Base-by-base conservation (phyloP, 2,329 filamentous ascomycete genomes). In the Fusarium nurragi region DNA sequence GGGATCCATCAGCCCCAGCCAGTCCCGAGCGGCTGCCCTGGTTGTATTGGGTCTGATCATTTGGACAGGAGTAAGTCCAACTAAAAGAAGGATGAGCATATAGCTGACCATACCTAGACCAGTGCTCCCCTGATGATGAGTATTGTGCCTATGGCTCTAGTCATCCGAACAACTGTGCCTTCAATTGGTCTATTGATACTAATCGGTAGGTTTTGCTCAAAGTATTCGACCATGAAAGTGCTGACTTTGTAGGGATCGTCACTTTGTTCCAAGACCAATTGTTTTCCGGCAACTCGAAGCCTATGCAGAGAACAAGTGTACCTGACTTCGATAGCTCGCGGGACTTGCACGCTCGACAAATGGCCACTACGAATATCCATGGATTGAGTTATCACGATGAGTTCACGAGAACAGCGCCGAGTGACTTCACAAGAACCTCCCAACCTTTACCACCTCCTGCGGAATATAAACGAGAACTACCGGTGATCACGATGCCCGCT, bases 41-140 rank as follows among this genome's bases (percentile, higher is more conserved):
- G 73, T 80, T 18, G 74, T 82, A 21, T 68, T 77, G 41, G 83
- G 79, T 14, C 73, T 86, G 54, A 78, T 76, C n/a, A 70, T 85
- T 28, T 88, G 85, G 85, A 83, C 80, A 48, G 83, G 76, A 67
- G 84, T 86, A 70, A 73, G 83, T 81, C 19, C n/a, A 36, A 10
- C 23, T 16, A 18, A 25, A 4, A 3, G n/a, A 11, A 34, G n/a
- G 16, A 37, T 9, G 21, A 21, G 51, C 6, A 38, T 56, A 44
- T 30, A 36, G 22, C 47, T 66, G 45, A 60, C 28, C 25, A 22
- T 43, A 16, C 10, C 11, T 50, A 86, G 83, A 78, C 79, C 57
- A 87, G 85, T 66, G 77, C 82, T 9, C 77, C 81, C 10, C 77
- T 86, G 73, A 76, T 84, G 46, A 71, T 88, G 9, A 85, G 84